Percentiles rank a stretch among this genome's conserved stretches.
These are phyloP conservation scores for Cryoendolithus antarcticus DNA, from an alignment of 2,329 filamentous ascomycete genomes.

Conservation along the genomic window DNA sequence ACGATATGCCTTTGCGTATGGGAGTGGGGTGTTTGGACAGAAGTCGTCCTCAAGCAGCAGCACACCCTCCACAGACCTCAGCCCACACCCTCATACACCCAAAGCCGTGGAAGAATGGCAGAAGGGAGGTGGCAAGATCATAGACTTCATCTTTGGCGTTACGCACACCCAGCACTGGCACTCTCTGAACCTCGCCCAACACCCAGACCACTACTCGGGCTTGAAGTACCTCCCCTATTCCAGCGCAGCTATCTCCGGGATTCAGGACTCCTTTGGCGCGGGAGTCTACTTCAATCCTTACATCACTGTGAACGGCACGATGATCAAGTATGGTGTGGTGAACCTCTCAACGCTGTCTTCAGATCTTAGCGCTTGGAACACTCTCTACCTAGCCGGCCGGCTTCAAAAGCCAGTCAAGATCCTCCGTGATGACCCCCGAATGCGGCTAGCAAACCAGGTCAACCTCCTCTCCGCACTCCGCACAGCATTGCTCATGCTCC, in stretches of 20 bases:
- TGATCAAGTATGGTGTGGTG: conserved; percentile 97
- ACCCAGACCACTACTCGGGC: conserved; percentile 84
- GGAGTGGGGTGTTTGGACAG: conserved; percentile 91
- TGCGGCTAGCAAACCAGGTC: conserved; percentile 88
- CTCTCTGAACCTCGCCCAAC: conserved; percentile 75
- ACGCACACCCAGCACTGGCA: conserved; percentile 95
- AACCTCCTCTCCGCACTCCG: conserved; percentile 87
- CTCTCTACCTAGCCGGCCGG: conserved; percentile 87
- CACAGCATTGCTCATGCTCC: conserved; percentile 76
- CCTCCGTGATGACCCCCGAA: conserved; percentile 79
- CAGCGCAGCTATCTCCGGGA: conserved; percentile 68
- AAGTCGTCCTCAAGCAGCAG: conserved; percentile 28
- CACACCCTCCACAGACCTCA: conserved; percentile 39
- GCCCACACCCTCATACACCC: conserved; percentile 71
- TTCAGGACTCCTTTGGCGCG: conserved; percentile 81
- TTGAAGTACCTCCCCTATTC: conserved; percentile 59
- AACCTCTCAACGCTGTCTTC: conserved; percentile 79
- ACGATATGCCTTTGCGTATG: conserved; percentile 92
- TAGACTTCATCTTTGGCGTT: conserved; percentile 96
- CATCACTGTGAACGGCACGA: conserved; percentile 81
- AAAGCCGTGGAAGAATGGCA: conserved; percentile 73
- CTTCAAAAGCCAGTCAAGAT: conserved; percentile 98
- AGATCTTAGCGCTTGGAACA: conserved; percentile 85
- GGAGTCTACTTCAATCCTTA: conserved; percentile 98
- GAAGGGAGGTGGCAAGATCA: conserved; percentile 83